Base-by-base conservation (phyloP, 2,329 filamentous ascomycete species). In the Epichloe aotearoae region DNA sequence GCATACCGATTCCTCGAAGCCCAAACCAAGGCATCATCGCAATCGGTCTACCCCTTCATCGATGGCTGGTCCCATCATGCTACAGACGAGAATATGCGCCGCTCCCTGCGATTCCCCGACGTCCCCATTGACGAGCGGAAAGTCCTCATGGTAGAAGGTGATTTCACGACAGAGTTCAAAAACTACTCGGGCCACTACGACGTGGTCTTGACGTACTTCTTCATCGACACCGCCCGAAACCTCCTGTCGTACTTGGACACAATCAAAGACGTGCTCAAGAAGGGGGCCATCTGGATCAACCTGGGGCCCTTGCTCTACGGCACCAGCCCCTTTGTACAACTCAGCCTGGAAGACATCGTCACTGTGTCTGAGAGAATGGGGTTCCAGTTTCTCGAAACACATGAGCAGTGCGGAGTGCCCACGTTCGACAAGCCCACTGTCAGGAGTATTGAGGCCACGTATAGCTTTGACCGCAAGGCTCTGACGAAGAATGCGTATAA, bases 181-280 rank as follows among this genome's bases (percentile, higher is more conserved):
- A 51, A 58, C 3, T 39, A 61, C 1, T 47, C 54, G 0, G 57
- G 58, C 0, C 47, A 56, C 4, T 80, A 69, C 58, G 76, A 80
- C 49, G 65, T 70, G 1, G 61, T 81, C 0, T 60, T 79, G 0
- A 79, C 77, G 0, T 70, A 79, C 42, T 81, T 80, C 62, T 80
- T 81, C 62, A 79, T 81, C 55, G 77, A 81, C 57, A 81, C 77
- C 0, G 77, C 77, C 0, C 69, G 75, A 0, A 80, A 80, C 50
- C 59, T 79, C 1, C 67, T 79, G 59, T 63, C 58, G 0, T 81
- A 80, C 53, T 65, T 80, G 5, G 74, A 80, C 37, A 77, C 70
- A 0, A 79, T 79, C 42, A 65, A 73, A 47, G 60, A 59, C 0
- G 56, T 76, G 0, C 65, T 81, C 3, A 68, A 64, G 42, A 58